Percentiles rank a stretch among this genome's conserved stretches.
Evolutionary conservation across 2,329 filamentous ascomycete genomes (phyloP).

Genomic region (Alternaria panax): DNA sequence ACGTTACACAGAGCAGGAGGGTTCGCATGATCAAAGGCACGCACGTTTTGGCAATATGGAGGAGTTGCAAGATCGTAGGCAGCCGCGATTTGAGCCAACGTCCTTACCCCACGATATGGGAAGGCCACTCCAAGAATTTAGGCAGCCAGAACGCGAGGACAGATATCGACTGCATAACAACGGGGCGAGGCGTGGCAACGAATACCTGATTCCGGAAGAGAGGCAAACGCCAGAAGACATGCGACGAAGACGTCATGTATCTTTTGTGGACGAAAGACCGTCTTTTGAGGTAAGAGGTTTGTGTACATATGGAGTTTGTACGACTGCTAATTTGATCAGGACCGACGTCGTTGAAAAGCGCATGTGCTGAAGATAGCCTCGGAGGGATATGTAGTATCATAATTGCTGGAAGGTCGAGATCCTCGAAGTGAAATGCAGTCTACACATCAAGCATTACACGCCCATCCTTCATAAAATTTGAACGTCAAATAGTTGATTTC

Average conservation of each 20-base stretch:
- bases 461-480: accelerated
- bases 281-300: background rate
- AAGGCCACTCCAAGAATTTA: background rate
- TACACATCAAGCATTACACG: background rate
- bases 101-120: background rate
- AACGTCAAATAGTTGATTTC: background rate
- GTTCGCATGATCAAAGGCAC: background rate
- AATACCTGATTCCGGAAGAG: background rate
- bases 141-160: background rate
- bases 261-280: background rate
- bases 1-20: background rate
- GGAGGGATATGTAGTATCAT: too few relatives aligned
- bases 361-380: background rate
- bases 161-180: background rate
- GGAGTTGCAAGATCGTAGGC: background rate
- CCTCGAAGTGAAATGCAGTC: background rate
- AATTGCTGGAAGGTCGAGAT: background rate
- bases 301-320: background rate
- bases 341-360: background rate
- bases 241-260: background rate
- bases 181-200: background rate
- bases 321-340: background rate
- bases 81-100: background rate
- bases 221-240: background rate
- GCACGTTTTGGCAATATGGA: background rate